Percentiles rank a stretch among this genome's conserved stretches.
Conservation (phyloP, 208 protist genomes). For the Crithidia expoeki region DNA sequence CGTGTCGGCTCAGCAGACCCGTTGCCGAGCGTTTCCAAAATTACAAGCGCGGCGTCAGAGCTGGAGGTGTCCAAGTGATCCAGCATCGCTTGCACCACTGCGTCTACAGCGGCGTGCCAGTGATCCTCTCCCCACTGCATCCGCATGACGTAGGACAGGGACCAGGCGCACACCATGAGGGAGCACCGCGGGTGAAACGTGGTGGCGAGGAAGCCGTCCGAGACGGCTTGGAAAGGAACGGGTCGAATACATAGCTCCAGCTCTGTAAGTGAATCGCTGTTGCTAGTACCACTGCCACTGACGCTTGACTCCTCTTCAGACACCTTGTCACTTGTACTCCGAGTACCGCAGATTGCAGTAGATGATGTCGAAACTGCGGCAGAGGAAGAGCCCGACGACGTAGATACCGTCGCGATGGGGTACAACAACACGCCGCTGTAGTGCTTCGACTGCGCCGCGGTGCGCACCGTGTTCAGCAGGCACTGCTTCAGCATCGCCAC, state of each 20-base stretch:
- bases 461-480: constrained; percentile 52
- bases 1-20: constrained; percentile 57
- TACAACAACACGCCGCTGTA: constrained; percentile 20
- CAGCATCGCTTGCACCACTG: constrained; percentile 42
- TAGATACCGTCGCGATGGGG: constrained; percentile 6
- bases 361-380: background rate
- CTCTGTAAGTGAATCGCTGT: background rate
- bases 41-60: constrained; percentile 58
- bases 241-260: constrained; percentile 56
- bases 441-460: constrained; percentile 25
- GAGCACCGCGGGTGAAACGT: constrained; percentile 48
- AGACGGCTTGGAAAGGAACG: constrained; percentile 53
- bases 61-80: constrained; percentile 39
- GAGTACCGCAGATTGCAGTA: too few relatives aligned
- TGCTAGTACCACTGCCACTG: too few relatives aligned
- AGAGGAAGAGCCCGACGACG: background rate
- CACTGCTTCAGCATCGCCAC: constrained; percentile 66
- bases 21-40: constrained; percentile 85
- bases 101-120: constrained; percentile 71
- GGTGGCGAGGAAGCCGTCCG: constrained; percentile 39
- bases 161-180: constrained; percentile 80
- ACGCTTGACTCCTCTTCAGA: too few relatives aligned
- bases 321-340: too few relatives aligned
- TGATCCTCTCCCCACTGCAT: constrained; percentile 64
- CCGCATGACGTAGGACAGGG: constrained; percentile 87